phyloP scores from a whole-genome alignment of 768 basidiomycete genomes.

The Phlebiopsis gigantea region DNA sequence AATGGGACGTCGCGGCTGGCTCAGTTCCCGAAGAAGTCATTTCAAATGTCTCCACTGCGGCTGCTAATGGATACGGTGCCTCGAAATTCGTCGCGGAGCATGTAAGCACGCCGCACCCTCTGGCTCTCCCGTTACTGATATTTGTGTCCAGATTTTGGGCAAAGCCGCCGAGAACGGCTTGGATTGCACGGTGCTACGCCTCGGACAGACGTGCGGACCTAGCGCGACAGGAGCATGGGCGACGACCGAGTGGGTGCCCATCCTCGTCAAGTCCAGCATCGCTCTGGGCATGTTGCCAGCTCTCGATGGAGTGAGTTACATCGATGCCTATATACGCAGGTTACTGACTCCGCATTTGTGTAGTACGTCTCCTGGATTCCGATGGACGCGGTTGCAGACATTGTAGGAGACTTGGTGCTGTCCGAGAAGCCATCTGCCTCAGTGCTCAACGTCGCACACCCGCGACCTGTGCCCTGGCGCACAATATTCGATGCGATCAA shows the following conservation, averaged over 20 bases:
- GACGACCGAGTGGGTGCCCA: slow-evolving; percentile 28
- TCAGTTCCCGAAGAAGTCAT: slow-evolving; percentile 10
- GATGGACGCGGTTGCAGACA: slow-evolving; percentile 28
- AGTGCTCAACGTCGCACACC: slow-evolving; percentile 34
- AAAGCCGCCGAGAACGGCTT: slow-evolving; percentile 15
- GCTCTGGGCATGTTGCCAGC: slow-evolving; percentile 14
- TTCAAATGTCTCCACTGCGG: slow-evolving; percentile 17
- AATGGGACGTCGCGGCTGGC: slow-evolving; percentile 13
- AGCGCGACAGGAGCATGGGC: slow-evolving; percentile 26
- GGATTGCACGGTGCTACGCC: slow-evolving; percentile 24
- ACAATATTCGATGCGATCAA: neutral
- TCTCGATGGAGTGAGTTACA: slow-evolving; percentile 4
- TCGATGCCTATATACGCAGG: neutral
- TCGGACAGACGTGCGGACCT: slow-evolving; percentile 29
- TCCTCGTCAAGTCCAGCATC: slow-evolving; percentile 21
- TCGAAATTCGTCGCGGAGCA: slow-evolving; percentile 29
- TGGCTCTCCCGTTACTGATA: neutral
- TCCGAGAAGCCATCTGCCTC: slow-evolving; percentile 13
- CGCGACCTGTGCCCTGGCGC: slow-evolving; percentile 28
- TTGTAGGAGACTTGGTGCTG: slow-evolving; percentile 30
- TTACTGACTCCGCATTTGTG: neutral
- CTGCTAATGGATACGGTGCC: slow-evolving; percentile 28
- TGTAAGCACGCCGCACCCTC: slow-evolving; percentile 5
- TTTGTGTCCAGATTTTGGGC: slow-evolving; percentile 3
- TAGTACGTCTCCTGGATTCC: slow-evolving; percentile 32